phyloP scores from a whole-genome alignment of 2,329 filamentous ascomycete genomes.

The Hypoxylon sp. region DNA sequence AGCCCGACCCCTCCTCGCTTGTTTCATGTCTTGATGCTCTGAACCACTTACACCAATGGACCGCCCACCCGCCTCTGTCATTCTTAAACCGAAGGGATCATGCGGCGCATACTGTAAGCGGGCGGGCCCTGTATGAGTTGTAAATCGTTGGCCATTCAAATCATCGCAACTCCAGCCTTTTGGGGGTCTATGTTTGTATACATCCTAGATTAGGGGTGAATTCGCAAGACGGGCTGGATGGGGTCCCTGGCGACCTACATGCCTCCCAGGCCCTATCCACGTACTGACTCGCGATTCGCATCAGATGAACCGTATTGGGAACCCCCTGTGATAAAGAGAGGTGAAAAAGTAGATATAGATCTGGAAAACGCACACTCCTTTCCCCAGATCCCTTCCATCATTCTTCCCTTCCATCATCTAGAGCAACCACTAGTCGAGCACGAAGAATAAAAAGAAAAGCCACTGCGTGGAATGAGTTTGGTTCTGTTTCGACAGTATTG shows the following conservation, averaged over 20 bases:
- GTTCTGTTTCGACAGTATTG: constrained; percentile 40
- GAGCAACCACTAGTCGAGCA: constrained; percentile 31
- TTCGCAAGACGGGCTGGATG: constrained; percentile 40
- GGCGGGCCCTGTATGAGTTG: constrained; percentile 43
- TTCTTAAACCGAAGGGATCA: constrained; percentile 46
- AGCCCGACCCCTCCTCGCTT: constrained; percentile 47
- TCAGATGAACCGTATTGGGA: constrained; percentile 34
- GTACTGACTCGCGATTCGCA: constrained; percentile 32
- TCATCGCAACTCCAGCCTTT: constrained; percentile 43
- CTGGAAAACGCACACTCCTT: constrained; percentile 41
- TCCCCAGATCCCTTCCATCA: constrained; percentile 41
- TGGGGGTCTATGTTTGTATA: constrained; percentile 44
- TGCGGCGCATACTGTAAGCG: constrained; percentile 48
- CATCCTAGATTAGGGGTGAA: constrained; percentile 38
- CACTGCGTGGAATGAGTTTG: constrained; percentile 47
- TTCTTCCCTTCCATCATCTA: constrained; percentile 41
- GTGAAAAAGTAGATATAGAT: constrained; percentile 48
- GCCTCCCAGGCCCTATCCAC: constrained; percentile 8
- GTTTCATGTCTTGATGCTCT: constrained; percentile 49
- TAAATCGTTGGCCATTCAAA: constrained; percentile 48
- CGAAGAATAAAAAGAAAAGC: constrained; percentile 20
- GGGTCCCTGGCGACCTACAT: constrained; percentile 27
- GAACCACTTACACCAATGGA: constrained; percentile 48
- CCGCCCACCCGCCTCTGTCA: constrained; percentile 45
- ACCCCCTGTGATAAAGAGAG: constrained; percentile 28